A percentile compares a stretch with the other conserved stretches of the same genome.
Evolutionary conservation across 164 flowering plant species (phyloP).

Genomic region (Chimonanthus salicifolius): DNA sequence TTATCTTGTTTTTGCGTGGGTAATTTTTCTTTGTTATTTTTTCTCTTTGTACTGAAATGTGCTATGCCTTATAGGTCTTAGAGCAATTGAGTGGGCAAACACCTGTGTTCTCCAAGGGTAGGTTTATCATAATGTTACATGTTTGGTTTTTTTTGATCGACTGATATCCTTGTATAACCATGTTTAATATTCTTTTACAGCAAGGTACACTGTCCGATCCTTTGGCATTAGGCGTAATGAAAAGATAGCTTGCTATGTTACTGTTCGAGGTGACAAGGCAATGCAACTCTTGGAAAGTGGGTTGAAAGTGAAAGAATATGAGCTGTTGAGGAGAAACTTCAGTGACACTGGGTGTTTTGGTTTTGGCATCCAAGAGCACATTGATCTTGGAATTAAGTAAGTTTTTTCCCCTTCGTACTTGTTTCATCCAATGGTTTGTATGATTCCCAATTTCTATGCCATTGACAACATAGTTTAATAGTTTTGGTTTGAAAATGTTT

Average conservation of each 20-base stretch:
- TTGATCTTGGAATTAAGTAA: conserved; percentile 70
- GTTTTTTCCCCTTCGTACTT: conserved; percentile 4
- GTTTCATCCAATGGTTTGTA: not conserved
- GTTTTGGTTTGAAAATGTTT: too few species aligned
- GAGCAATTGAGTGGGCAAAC: conserved; percentile 1
- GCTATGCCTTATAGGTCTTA: not conserved
- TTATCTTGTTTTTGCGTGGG: too few species aligned
- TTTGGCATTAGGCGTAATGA: conserved; percentile 15
- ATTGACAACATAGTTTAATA: too few species aligned
- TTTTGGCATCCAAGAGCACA: conserved; percentile 69
- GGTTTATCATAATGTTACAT: not conserved
- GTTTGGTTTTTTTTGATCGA: not conserved
- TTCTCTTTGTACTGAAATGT: not conserved
- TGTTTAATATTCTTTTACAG: conserved; percentile 1
- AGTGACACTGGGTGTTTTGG: conserved; percentile 75
- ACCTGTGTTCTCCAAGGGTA: conserved; percentile 6
- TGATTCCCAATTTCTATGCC: too few species aligned
- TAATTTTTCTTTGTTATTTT: too few species aligned
- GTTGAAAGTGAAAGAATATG: conserved; percentile 67
- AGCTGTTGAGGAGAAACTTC: conserved; percentile 55
- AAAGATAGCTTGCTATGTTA: conserved; percentile 14
- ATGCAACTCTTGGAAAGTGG: conserved; percentile 69
- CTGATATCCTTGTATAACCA: not conserved
- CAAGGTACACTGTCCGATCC: conserved; percentile 13
- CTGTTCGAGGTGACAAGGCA: conserved; percentile 13